Base-by-base conservation (phyloP, 176 grass and related monocot species). In the Poa pratensis region DNA sequence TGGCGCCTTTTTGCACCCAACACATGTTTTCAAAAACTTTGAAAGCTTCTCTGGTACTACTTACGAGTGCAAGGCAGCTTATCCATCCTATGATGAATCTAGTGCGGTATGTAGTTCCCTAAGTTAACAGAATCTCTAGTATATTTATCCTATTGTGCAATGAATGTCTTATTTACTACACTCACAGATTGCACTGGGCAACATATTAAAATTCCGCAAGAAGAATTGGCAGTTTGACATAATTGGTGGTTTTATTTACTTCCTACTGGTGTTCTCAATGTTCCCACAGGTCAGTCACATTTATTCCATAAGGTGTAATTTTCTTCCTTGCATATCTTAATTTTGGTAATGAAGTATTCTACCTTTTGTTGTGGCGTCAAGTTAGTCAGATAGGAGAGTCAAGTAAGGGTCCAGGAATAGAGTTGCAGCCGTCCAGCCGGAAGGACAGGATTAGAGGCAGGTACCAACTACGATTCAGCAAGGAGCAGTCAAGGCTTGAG, bases 181-280 rank as follows among this genome's bases (percentile, higher is more conserved):
- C 64, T 79, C 58, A 43, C 85, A 98, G 95, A 98, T 98, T 85
- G 93, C 95, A 67, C 80, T 98, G 45, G 92, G 93, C 24, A 98
- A 98, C 24, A 95, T 98, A 76, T 71, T 98, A 49, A 98, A 98
- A 75, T 98, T 98, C 54, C 87, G 95, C 32, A 95, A 94, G 87
- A 97, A 97, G 90, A 97, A 97, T 78, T 97, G 95, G 95, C 95
- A 97, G 82, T 97, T 97, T 69, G 95, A 97, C 73, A 90, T 82
- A 81, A 97, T 97, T 83, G 93, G 95, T 73, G 95, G 95, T 87
- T 90, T 97, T 86, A 97, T 97, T 73, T 97, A 97, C 93, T 97
- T 97, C 69, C 87, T 97, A 88, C 76, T 97, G 77, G 95, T 93
- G 26, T 95, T 95, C 78, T 97, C 95, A 69, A 89, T 97, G 93